A percentile compares a stretch with the other conserved stretches of the same genome.
Conservation (phyloP, 1,284 basidiomycete species). For the Tilletia caries region DNA sequence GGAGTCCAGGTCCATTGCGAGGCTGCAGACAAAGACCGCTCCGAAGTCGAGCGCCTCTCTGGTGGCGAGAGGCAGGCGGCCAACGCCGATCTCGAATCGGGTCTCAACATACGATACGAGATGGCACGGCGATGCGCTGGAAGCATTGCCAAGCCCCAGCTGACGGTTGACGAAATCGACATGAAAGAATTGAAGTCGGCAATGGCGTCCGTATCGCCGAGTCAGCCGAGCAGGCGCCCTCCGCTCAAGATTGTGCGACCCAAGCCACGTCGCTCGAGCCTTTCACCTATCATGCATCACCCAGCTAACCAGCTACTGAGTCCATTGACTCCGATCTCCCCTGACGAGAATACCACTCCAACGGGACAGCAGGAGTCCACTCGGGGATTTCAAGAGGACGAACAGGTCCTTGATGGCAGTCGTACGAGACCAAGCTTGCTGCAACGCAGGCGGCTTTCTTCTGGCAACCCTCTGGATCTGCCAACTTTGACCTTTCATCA, state of each 20-base stretch:
- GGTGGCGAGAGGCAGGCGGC: background rate
- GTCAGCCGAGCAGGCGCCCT: background rate
- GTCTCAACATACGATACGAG: background rate
- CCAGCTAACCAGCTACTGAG: background rate
- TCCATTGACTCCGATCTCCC: background rate
- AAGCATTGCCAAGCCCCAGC: background rate
- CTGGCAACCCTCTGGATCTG: background rate
- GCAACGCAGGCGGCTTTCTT: background rate
- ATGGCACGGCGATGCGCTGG: background rate
- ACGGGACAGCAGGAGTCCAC: background rate
- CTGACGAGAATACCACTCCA: background rate
- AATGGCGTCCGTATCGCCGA: background rate
- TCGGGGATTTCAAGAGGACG: background rate
- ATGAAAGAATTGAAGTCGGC: background rate
- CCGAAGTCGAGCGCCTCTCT: background rate
- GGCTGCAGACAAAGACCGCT: background rate
- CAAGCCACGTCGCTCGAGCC: background rate
- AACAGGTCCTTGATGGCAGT: background rate
- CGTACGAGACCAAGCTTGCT: background rate
- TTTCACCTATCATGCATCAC: background rate
- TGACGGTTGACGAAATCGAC: background rate
- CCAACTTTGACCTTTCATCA: background rate
- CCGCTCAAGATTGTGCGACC: background rate
- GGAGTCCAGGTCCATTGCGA: background rate
- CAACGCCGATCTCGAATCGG: background rate